Evolutionary conservation across 1,284 basidiomycete species (phyloP).

Genomic region (Anthracocystis walkeri): DNA sequence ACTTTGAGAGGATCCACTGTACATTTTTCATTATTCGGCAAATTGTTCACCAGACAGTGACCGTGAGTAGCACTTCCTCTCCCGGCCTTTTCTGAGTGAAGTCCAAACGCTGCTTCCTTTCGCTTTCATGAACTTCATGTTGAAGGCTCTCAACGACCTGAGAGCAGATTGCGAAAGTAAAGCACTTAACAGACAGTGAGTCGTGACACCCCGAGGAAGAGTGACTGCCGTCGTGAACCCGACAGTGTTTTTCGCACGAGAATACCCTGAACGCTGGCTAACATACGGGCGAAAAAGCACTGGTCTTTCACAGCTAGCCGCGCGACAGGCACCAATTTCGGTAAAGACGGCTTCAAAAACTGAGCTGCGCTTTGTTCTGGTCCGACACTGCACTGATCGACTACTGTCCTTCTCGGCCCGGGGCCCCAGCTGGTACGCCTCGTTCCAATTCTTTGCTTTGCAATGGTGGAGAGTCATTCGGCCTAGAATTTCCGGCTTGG

Average conservation of each 20-base stretch:
- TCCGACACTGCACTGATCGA: too few relatives aligned
- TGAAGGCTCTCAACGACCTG: too few relatives aligned
- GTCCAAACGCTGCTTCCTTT: too few relatives aligned
- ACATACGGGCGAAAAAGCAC: conserved; percentile 19
- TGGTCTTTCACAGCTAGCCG: neutral
- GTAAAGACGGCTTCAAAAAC: conserved; percentile 25
- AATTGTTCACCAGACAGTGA: neutral
- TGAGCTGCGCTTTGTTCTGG: neutral
- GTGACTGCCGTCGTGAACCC: too few relatives aligned
- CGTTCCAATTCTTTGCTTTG: too few relatives aligned
- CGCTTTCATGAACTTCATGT: too few relatives aligned
- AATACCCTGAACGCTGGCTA: neutral
- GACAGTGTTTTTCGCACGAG: conserved; percentile 16
- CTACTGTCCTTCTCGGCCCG: conserved; percentile 2
- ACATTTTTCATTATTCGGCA: neutral
- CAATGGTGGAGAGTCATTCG: neutral
- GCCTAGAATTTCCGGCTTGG: neutral
- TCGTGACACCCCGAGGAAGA: too few relatives aligned
- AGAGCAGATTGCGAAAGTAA: too few relatives aligned
- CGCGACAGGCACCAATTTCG: conserved; percentile 22
- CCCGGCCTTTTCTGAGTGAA: too few relatives aligned
- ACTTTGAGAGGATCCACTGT: too few relatives aligned
- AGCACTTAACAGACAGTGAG: too few relatives aligned
- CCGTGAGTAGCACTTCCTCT: too few relatives aligned
- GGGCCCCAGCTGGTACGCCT: conserved; percentile 3